Evolutionary conservation across 2,329 filamentous ascomycete species (phyloP).

Genomic region (Colletotrichum eremochloae): DNA sequence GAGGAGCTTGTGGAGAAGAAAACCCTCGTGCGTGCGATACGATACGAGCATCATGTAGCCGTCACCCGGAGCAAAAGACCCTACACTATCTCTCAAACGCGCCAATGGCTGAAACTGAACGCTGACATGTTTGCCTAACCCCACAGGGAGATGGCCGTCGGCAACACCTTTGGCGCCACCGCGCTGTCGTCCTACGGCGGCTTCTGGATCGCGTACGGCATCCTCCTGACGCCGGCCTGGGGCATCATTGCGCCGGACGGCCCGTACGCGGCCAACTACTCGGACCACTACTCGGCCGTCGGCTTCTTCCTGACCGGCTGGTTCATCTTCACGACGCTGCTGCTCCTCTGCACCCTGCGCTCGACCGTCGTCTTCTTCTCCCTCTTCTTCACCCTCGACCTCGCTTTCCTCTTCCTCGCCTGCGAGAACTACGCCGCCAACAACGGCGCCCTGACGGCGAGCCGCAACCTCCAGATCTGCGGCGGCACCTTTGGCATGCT

Average conservation of each 20-base stretch:
- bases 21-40: neutral
- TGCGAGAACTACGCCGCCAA: conserved; percentile 71
- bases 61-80: neutral
- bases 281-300: conserved; percentile 70
- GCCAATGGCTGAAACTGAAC: neutral
- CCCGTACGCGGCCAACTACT: conserved; percentile 60
- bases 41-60: conserved; percentile 18
- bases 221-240: conserved; percentile 79
- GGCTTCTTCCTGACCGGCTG: conserved; percentile 83
- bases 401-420: conserved; percentile 81
- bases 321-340: conserved; percentile 86
- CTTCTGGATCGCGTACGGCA: conserved; percentile 84
- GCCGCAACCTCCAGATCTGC: conserved; percentile 71
- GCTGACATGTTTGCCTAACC: conserved; percentile 26
- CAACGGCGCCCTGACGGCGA: conserved; percentile 61
- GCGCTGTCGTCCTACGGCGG: conserved; percentile 85
- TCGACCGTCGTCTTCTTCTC: conserved; percentile 84
- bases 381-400: conserved; percentile 82
- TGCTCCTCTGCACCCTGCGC: conserved; percentile 80
- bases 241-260: conserved; percentile 62
- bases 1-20: conserved; percentile 26
- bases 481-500: conserved; percentile 86
- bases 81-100: neutral
- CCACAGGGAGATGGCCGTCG: conserved; percentile 84
- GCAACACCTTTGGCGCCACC: conserved; percentile 88